Evolutionary conservation across 495 filamentous ascomycete genomes (phyloP), one percentile per base, ranked within the genome.

Genomic region (Aspergillus kassunensis): DNA sequence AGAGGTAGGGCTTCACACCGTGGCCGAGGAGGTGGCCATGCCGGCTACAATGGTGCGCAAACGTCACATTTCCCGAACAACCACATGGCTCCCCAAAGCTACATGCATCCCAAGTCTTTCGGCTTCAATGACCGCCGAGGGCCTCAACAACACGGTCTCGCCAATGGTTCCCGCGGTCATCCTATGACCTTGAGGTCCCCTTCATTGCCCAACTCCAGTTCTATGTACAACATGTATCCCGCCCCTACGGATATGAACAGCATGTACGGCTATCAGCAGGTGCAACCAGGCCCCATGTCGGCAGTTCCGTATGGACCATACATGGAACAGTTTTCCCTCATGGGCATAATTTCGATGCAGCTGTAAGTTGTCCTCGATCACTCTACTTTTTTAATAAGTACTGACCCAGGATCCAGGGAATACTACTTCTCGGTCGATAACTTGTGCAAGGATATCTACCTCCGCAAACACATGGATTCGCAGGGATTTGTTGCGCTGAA

Each of bases 401-500:
- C 35, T 48, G 35, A 54, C 40, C 56, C 70, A 49, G 73, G 47
- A 36, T 7, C 20, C 42, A 80, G 75, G 57, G 88, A 95, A 59
- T 97, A 97, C 70, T 98, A 97, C 67, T 93, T 98, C 71, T 97
- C 91, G 0, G 79, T 96, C 8, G 90, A 97, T 57, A 97, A 97
- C 65, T 80, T 97, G 49, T 92, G 89, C 80, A 97, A 95, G 69
- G 93, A 98, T 60, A 78, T 86, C 58, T 97, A 83, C 68, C 79
- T 98, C 24, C 84, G 93, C 25, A 83, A 82, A 54, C 85, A 90
- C 46, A 97, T 98, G 95, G 92, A 98, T 62, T 87, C 83, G 2
- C 86, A 96, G 66, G 93, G 93, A 8, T 98, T 88, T 63, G 91
- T 96, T n/a, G 81, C 79, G 45, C 66, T 98, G 48, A 67, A 66